These are phyloP conservation scores for Cymbopogon citratus DNA, from an alignment of 176 grass and related monocot genomes.

Conservation along the genomic window DNA sequence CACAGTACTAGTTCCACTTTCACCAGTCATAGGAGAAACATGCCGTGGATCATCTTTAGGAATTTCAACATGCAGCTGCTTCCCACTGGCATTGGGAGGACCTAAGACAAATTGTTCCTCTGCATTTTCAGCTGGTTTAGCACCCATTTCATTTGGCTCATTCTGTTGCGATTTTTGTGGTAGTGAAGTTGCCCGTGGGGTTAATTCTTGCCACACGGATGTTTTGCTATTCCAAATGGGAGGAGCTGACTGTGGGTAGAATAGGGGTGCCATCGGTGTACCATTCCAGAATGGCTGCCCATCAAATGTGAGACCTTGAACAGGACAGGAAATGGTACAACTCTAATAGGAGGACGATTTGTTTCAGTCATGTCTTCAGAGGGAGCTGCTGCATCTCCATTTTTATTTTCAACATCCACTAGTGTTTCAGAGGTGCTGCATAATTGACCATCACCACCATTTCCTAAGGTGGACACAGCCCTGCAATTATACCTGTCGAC, in stretches of 20 bases:
- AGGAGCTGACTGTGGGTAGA: constrained; percentile 44
- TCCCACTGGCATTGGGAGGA: constrained; percentile 11
- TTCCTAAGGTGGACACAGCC: constrained; percentile 19
- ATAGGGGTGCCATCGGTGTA: constrained; percentile 30
- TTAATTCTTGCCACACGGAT: constrained; percentile 32
- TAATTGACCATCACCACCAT: constrained; percentile 26
- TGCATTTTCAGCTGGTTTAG: constrained; percentile 15
- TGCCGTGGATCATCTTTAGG: constrained; percentile 29
- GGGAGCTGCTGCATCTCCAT: constrained; percentile 14
- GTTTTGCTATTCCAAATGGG: constrained; percentile 36
- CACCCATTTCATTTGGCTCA: constrained; percentile 15
- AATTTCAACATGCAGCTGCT: constrained; percentile 28
- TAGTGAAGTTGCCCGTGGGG: constrained; percentile 12
- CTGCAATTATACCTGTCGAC: constrained; percentile 66
- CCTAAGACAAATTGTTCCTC: constrained; percentile 9
- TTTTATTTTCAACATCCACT: constrained; percentile 31
- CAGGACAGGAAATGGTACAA: constrained; percentile 59
- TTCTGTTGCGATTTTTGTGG: constrained; percentile 28
- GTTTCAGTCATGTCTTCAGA: constrained; percentile 40
- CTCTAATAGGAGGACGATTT: constrained; percentile 54
- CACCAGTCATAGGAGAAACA: constrained; percentile 40
- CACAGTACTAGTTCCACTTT: constrained; percentile 38
- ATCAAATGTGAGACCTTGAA: constrained; percentile 55
- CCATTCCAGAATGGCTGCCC: constrained; percentile 44
- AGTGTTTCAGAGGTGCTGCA: constrained; percentile 43